Evolutionary conservation across 495 filamentous ascomycete genomes (phyloP).

Genomic region (Xylaria flabelliformis): DNA sequence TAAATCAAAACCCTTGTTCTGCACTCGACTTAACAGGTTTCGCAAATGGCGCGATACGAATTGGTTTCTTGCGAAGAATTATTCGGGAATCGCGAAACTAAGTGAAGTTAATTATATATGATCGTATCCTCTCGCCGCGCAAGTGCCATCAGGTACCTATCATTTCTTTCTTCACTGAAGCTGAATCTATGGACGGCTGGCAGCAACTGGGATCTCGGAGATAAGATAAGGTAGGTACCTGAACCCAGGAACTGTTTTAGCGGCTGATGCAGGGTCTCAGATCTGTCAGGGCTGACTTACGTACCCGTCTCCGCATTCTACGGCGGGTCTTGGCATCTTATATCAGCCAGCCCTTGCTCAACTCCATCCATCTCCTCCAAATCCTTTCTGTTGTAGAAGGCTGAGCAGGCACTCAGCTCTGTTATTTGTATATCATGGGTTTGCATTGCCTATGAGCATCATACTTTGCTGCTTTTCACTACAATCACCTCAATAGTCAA

Average conservation of each 20-base stretch:
- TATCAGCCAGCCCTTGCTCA: neutral
- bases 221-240: slow-evolving; percentile 14
- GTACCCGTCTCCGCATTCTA: neutral
- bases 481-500: neutral
- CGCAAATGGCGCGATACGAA: neutral
- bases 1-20: neutral
- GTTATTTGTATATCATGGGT: neutral
- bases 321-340: neutral
- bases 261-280: neutral
- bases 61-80: neutral
- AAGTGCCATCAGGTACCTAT: slow-evolving; percentile 3
- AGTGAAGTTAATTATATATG: no score
- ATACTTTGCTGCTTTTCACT: neutral
- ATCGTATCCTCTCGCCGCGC: neutral
- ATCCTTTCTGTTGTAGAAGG: slow-evolving; percentile 3
- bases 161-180: neutral
- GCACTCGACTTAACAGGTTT: neutral
- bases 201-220: neutral
- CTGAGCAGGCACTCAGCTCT: slow-evolving; percentile 10
- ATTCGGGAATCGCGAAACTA: neutral
- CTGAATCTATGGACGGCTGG: neutral
- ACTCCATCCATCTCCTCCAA: neutral
- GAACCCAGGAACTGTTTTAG: neutral
- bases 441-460: neutral
- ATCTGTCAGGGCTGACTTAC: neutral